Evolutionary conservation across 768 basidiomycete genomes (phyloP).

Genomic region (Lentinula boryana): DNA sequence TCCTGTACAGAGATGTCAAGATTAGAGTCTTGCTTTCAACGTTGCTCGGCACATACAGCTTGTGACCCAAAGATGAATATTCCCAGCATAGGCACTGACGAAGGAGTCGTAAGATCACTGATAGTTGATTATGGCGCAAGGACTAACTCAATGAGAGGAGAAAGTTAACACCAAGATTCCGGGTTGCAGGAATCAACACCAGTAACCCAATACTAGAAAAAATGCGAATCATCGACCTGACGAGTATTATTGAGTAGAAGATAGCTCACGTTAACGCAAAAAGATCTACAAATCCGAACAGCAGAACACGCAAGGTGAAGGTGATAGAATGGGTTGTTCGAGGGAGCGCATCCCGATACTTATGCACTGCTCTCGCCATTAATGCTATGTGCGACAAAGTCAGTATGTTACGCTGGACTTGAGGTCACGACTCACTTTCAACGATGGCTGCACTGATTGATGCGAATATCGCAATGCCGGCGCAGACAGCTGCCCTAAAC

Average conservation of each 20-base stretch:
- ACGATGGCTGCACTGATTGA: background rate
- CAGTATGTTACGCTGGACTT: background rate
- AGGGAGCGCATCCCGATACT: background rate
- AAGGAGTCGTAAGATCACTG: background rate
- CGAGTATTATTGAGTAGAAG: background rate
- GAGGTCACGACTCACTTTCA: background rate
- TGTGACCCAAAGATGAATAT: slow-evolving; percentile 1
- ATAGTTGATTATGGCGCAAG: background rate
- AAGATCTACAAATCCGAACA: background rate
- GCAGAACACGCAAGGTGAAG: background rate
- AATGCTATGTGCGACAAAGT: background rate
- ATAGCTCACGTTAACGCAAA: background rate
- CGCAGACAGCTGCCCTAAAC: background rate
- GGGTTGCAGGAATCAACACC: background rate
- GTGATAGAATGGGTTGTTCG: background rate
- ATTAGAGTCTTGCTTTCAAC: background rate
- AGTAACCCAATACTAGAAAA: background rate
- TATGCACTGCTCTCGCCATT: background rate
- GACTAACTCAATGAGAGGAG: background rate
- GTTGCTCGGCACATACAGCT: background rate
- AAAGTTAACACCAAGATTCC: background rate
- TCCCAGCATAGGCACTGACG: background rate
- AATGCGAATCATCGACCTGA: background rate
- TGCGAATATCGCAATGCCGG: background rate
- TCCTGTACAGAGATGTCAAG: background rate